These are phyloP conservation scores for Umbilicus rupestris DNA, from an alignment of 164 flowering plant genomes.

Conservation along the genomic window DNA sequence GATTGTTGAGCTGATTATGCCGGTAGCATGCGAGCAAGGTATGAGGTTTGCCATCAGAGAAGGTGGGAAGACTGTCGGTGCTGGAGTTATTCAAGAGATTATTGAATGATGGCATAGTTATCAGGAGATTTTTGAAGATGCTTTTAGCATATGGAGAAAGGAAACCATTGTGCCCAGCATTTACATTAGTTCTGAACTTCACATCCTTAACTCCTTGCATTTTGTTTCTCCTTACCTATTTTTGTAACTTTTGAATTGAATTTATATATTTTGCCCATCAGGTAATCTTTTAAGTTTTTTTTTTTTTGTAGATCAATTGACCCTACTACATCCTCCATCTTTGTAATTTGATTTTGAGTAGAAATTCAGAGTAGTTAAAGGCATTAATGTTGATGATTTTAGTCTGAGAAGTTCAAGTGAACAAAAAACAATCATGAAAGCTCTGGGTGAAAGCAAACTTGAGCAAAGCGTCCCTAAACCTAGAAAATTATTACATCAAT, in stretches of 20 bases:
- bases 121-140: background rate
- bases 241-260: background rate
- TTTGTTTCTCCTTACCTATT: background rate
- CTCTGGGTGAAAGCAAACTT: too few species aligned
- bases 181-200: too few species aligned
- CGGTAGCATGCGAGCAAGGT: conserved; percentile 61
- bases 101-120: conserved; percentile 31
- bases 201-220: background rate
- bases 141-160: background rate
- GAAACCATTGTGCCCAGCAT: too few species aligned
- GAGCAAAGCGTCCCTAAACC: too few species aligned
- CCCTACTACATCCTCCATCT: too few species aligned
- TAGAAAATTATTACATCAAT: too few species aligned
- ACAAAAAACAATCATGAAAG: too few species aligned
- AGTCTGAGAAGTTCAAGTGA: too few species aligned
- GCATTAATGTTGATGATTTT: too few species aligned
- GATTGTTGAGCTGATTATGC: conserved; percentile 56
- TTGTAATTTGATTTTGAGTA: too few species aligned
- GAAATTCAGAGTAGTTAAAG: too few species aligned
- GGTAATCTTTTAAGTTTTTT: background rate
- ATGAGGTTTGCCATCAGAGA: conserved; percentile 74
- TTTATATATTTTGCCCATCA: background rate
- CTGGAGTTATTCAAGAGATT: conserved; percentile 52
- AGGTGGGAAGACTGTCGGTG: conserved; percentile 75
- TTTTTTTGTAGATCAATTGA: too few species aligned